Evolutionary conservation across 805 yeast genomes (phyloP), one percentile per base, ranked within the genome.

Genomic region (Wickerhamomyces strasburgensis): DNA sequence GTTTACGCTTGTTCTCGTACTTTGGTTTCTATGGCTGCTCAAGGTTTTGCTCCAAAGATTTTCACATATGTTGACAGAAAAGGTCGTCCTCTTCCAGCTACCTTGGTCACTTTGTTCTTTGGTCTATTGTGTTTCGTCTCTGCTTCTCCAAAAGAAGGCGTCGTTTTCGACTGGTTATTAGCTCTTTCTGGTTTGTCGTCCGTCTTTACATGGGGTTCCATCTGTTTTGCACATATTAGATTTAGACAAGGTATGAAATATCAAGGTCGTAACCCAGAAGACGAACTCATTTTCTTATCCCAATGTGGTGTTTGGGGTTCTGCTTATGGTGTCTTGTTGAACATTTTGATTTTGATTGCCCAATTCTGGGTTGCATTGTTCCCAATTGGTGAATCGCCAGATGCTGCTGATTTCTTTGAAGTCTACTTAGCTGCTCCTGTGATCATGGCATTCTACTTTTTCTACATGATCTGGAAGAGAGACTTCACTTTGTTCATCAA

Each of bases 361-460:
- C 89, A 83, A 63, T 84, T 86, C 69, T 85, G 89, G 85, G 69
- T 80, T 45, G 89, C 90, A 5, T 62, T 46, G 14, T 44, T 39
- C 37, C 73, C 74, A 39, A 23, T 60, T 15, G 60, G 76, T 8
- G 54, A 33, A 1, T 37, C 28, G 14, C 36, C 64, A 31, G 27
- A 34, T 23, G 60, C 62, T 11, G 40, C 43, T 23, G 49, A 34
- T 21, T 67, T 68, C 52, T 64, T 70, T 48, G 50, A 57, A 46
- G 49, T 58, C 8, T 65, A 61, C 42, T 53, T 70, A 42, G 69
- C 70, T 25, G 60, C 62, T n/a, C 62, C 67, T 6, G 67, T 70
- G 16, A 55, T 68, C 35, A 26, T 68, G 4, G 46, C 52, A 2
- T 61, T 59, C 44, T 70, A 62, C 47, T 5, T 56, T 3, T 61